Percentiles rank a stretch among this genome's conserved stretches.
Conservation (phyloP, 2,329 filamentous ascomycete species). For the Ophiocordyceps camponoti-floridani region DNA sequence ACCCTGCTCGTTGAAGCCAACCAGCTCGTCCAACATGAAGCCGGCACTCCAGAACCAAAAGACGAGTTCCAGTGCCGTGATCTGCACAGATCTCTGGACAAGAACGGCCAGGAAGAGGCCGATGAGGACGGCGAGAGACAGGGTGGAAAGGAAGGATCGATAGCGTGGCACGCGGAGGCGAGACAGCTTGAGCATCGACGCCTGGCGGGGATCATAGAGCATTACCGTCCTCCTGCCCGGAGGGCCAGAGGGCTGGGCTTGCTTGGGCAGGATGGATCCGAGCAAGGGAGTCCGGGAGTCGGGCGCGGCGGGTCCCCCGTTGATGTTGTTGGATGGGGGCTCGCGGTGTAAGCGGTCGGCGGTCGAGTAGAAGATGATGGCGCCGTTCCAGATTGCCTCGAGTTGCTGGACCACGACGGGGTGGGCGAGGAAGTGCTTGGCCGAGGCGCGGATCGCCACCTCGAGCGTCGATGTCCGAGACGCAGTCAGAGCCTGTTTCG, state of each 20-base stretch:
- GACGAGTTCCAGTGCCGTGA: conserved; percentile 68
- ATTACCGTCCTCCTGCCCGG: conserved; percentile 56
- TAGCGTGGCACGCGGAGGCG: conserved; percentile 82
- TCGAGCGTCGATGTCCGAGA: conserved; percentile 80
- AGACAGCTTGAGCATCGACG: conserved; percentile 81
- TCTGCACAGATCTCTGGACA: conserved; percentile 53
- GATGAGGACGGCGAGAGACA: conserved; percentile 72
- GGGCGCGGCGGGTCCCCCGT: conserved; percentile 12
- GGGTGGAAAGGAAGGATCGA: conserved; percentile 73
- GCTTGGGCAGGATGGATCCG: conserved; percentile 15
- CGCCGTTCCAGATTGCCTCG: conserved; percentile 94
- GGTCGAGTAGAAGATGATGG: conserved; percentile 82
- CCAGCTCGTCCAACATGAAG: conserved; percentile 91
- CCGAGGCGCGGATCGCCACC: conserved; percentile 79
- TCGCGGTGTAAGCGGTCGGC: conserved; percentile 68
- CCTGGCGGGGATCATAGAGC: conserved; percentile 78
- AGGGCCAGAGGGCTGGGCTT: conserved; percentile 15
- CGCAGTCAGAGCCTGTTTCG: conserved; percentile 33
- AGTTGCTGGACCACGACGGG: conserved; percentile 84
- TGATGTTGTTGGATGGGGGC: conserved; percentile 9
- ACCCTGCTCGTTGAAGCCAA: conserved; percentile 91
- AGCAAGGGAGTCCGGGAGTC: conserved; percentile 34
- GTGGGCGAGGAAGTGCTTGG: conserved; percentile 83
- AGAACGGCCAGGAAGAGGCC: conserved; percentile 75
- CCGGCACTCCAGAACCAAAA: conserved; percentile 98